phyloP scores from a whole-genome alignment of 2,329 filamentous ascomycete genomes.

The Penicillium sp. region DNA sequence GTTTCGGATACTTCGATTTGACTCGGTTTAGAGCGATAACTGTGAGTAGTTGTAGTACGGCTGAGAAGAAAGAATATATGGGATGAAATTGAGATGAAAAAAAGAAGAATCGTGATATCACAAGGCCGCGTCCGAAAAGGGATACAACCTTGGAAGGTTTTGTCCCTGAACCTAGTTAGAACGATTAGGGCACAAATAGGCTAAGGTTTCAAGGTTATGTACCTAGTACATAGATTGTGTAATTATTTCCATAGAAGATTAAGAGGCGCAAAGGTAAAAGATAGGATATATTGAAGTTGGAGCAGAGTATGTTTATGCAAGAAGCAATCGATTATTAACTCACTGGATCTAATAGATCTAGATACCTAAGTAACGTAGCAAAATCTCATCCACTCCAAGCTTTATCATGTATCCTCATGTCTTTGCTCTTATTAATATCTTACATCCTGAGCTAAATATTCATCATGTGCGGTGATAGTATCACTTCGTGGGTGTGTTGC shows the following conservation, averaged over 20 bases:
- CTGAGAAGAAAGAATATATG: neutral
- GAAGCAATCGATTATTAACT: neutral
- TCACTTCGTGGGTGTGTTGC: neutral
- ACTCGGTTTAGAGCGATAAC: no score
- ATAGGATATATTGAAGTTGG: neutral
- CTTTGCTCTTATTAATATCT: neutral
- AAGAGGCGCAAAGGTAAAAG: neutral
- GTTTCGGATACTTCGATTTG: neutral
- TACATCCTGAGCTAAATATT: neutral
- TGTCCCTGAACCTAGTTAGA: neutral
- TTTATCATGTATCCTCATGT: neutral
- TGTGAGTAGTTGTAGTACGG: neutral
- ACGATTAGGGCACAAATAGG: no score
- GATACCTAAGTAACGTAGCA: neutral
- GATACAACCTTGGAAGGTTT: neutral
- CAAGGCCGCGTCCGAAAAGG: neutral
- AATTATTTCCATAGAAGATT: neutral
- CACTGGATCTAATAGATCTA: neutral
- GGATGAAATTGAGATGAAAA: neutral
- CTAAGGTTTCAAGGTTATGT: neutral
- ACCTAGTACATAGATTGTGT: neutral
- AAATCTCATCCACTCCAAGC: neutral
- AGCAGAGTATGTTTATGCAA: neutral
- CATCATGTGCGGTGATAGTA: neutral
- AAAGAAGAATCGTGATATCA: neutral